Percentiles rank a stretch among this genome's conserved stretches.
Evolutionary conservation across 2,329 filamentous ascomycete genomes (phyloP).

Genomic region (Chalaropsis ovoidea): DNA sequence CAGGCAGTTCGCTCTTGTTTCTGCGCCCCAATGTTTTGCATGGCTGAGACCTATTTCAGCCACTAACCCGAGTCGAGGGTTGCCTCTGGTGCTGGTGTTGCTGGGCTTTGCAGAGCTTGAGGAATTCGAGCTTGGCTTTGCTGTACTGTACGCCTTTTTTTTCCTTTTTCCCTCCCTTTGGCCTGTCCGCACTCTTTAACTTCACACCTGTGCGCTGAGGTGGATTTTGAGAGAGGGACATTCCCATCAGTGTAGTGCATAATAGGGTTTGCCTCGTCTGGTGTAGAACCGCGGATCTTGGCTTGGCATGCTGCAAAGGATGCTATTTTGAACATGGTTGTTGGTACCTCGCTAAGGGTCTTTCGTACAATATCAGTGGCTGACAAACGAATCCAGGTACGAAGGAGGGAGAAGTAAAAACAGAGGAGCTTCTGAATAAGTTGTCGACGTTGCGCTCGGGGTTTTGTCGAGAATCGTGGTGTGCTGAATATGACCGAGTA

Average conservation of each 20-base stretch:
- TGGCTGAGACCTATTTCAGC: conserved; percentile 10
- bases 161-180: conserved; percentile 7
- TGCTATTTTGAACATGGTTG: conserved; percentile 10
- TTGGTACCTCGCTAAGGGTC: conserved; percentile 10
- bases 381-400: conserved; percentile 6
- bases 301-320: conserved; percentile 9
- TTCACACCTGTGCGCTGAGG: conserved; percentile 2
- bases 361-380: conserved; percentile 9
- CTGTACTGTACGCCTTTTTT: background rate
- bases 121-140: no score
- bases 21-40: conserved; percentile 5
- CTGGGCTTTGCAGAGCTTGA: background rate
- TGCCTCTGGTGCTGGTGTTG: background rate
- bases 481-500: background rate
- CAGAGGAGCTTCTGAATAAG: background rate
- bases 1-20: conserved; percentile 11
- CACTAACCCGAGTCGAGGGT: conserved; percentile 2
- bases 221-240: background rate
- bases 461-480: conserved; percentile 3
- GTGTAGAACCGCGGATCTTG: background rate
- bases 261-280: background rate
- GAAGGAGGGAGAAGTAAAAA: background rate
- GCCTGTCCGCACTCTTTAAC: background rate
- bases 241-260: background rate
- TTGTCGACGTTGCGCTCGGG: background rate